These are phyloP conservation scores for Zygosaccharomyces gambellarensis DNA, from an alignment of 805 yeast genomes.

Conservation along the genomic window DNA sequence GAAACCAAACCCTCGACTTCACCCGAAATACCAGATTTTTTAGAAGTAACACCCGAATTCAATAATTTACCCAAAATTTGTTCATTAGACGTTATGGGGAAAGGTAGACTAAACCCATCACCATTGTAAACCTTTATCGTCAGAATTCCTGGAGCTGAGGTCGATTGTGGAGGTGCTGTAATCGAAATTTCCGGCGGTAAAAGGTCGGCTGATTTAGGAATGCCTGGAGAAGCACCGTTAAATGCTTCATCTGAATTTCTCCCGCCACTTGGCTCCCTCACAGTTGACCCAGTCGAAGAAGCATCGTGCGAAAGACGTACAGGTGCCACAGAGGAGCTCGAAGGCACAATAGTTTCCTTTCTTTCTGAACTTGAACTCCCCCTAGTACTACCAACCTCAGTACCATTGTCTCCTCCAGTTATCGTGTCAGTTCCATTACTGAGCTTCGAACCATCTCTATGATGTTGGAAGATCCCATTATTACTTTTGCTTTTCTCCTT, in stretches of 20 bases:
- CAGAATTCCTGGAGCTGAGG: conserved; percentile 60
- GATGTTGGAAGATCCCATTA: conserved; percentile 14
- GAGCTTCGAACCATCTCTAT: conserved; percentile 6
- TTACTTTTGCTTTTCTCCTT: conserved; percentile 12
- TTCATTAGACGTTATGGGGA: conserved; percentile 59
- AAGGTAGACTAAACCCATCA: conserved; percentile 62
- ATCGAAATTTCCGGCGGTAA: conserved; percentile 8
- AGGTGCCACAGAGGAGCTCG: conserved; percentile 26
- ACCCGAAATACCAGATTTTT: conserved; percentile 13
- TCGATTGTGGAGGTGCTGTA: conserved; percentile 12
- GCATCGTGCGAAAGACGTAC: conserved; percentile 26
- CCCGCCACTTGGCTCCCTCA: conserved; percentile 10
- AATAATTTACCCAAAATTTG: conserved; percentile 61
- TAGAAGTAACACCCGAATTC: conserved; percentile 43
- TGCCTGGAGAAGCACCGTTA: conserved; percentile 4
- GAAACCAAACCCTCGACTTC: conserved; percentile 26
- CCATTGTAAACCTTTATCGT: conserved; percentile 75
- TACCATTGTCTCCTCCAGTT: not conserved
- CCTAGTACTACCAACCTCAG: not conserved
- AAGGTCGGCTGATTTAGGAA: conserved; percentile 4
- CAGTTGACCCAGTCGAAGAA: conserved; percentile 23
- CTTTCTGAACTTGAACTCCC: conserved; percentile 18
- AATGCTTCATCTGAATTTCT: conserved; percentile 2
- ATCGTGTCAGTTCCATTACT: not conserved
- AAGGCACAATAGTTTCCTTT: conserved; percentile 31